A percentile compares a stretch with the other conserved stretches of the same genome.
Conservation (phyloP, 208 protist species). For the Crithidia fasciculata region DNA sequence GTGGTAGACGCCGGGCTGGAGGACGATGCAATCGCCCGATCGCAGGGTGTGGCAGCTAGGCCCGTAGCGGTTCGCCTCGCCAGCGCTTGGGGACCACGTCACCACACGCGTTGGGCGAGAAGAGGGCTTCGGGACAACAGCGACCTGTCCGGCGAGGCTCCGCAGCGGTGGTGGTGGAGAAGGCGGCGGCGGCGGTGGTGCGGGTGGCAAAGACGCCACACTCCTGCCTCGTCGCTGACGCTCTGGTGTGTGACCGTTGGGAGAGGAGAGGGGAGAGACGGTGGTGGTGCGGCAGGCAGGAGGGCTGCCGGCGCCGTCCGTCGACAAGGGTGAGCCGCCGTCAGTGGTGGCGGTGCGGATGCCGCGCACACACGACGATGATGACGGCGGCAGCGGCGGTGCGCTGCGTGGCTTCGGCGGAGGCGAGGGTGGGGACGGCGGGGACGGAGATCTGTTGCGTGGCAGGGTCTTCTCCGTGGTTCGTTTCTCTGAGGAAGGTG, state of each 20-base stretch:
- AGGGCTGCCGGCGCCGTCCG: conserved; percentile 9
- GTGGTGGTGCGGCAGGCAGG: conserved; percentile 31
- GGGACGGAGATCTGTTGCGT: neutral
- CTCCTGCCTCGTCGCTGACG: neutral
- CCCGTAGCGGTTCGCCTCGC: conserved; percentile 9
- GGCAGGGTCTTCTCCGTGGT: no score
- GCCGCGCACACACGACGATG: conserved; percentile 21
- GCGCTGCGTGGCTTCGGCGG: neutral
- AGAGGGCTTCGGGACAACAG: neutral
- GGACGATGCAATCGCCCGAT: conserved; percentile 37
- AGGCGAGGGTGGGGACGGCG: neutral
- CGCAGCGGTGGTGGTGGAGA: neutral
- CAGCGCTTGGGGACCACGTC: conserved; percentile 9
- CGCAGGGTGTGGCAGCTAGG: conserved; percentile 5
- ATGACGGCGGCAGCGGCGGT: neutral
- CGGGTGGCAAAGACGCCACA: neutral
- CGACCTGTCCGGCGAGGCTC: neutral
- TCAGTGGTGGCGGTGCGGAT: neutral
- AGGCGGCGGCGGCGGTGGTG: neutral
- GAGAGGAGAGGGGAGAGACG: conserved; percentile 24
- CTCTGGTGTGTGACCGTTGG: conserved; percentile 1
- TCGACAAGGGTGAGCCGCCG: conserved; percentile 6
- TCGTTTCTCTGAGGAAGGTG: no score
- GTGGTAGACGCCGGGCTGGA: conserved; percentile 71
- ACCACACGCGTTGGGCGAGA: conserved; percentile 16